phyloP scores from a whole-genome alignment of 1,139 yeast genomes.

The Candida frijolesensis region DNA sequence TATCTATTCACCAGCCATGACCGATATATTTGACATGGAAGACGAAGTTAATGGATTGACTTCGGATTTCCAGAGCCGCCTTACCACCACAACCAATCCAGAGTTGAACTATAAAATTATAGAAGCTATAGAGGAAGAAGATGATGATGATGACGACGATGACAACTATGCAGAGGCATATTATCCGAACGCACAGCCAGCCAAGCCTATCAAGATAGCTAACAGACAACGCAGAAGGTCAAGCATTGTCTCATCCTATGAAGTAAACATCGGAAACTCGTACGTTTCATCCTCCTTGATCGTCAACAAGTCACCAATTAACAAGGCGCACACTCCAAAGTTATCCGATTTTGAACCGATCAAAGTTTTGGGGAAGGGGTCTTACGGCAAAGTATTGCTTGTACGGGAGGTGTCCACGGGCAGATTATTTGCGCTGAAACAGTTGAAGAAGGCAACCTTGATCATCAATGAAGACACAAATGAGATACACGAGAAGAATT shows the following conservation, averaged over 20 bases:
- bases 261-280: conserved; percentile 16
- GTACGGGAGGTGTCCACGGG: conserved; percentile 71
- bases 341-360: conserved; percentile 70
- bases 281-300: conserved; percentile 16
- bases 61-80: conserved; percentile 3
- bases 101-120: conserved; percentile 14
- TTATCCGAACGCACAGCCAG: conserved; percentile 9
- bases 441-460: conserved; percentile 70
- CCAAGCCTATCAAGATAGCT: conserved; percentile 13
- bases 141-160: conserved; percentile 7
- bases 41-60: conserved; percentile 11
- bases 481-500: conserved; percentile 33
- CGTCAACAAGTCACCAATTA: conserved; percentile 19
- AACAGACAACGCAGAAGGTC: conserved; percentile 18
- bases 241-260: conserved; percentile 21
- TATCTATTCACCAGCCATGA: conserved; percentile 12
- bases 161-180: conserved; percentile 9
- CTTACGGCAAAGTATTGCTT: conserved; percentile 84
- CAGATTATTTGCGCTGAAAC: conserved; percentile 84
- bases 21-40: conserved; percentile 19
- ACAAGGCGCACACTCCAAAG: conserved; percentile 23
- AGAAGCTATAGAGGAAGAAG: conserved; percentile 10
- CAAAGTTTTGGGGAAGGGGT: conserved; percentile 87
- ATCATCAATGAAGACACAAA: conserved; percentile 34
- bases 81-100: background rate